A percentile compares a stretch with the other conserved stretches of the same genome.
phyloP scores from a whole-genome alignment of 768 basidiomycete genomes.

The Russula sp. region DNA sequence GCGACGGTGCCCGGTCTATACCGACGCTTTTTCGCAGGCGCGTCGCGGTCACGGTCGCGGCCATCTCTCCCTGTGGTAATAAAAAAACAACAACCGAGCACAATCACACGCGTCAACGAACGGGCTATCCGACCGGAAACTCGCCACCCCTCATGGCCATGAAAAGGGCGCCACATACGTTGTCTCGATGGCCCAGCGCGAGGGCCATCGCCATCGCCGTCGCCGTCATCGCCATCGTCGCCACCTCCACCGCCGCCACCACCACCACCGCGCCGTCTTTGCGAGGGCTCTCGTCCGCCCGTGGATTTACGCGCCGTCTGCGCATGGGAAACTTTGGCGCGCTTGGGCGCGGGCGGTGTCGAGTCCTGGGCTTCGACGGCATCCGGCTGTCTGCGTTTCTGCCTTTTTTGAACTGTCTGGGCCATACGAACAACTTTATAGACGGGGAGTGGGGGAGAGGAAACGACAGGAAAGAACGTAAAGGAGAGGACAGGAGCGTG shows the following conservation, averaged over 20 bases:
- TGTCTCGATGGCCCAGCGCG: conserved; percentile 17
- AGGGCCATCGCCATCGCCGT: conserved; percentile 2
- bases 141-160: neutral
- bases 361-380: conserved; percentile 33
- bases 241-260: neutral
- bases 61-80: conserved; percentile 4
- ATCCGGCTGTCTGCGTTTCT: conserved; percentile 34
- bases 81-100: neutral
- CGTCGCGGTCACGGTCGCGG: conserved; percentile 33
- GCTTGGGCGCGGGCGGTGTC: conserved; percentile 42
- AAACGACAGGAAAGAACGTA: neutral
- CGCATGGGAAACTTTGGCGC: conserved; percentile 35
- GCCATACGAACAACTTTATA: conserved; percentile 43
- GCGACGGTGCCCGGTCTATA: conserved; percentile 89
- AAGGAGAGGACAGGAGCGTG: conserved; percentile 21
- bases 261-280: neutral
- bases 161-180: conserved; percentile 9
- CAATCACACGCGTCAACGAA: conserved; percentile 5
- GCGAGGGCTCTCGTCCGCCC: conserved; percentile 37
- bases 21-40: conserved; percentile 36
- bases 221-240: neutral
- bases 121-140: too few species aligned
- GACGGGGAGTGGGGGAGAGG: neutral
- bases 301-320: conserved; percentile 82
- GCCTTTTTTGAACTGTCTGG: conserved; percentile 59